phyloP scores from a whole-genome alignment of 2,329 filamentous ascomycete species.

The Leptoxyphium fumago region DNA sequence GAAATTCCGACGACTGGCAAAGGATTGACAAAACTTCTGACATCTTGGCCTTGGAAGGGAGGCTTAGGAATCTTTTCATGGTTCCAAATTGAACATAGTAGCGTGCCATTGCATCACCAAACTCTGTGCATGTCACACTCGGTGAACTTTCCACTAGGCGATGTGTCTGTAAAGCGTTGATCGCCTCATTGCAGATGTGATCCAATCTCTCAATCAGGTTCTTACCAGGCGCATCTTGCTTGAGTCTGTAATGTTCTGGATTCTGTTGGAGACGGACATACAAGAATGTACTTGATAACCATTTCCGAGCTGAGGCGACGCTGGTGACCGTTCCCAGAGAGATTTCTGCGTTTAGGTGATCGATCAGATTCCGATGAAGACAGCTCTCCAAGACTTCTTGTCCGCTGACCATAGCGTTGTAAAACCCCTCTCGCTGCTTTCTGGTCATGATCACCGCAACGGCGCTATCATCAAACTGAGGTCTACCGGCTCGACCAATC shows the following conservation, averaged over 20 bases:
- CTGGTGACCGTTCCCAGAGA: slow-evolving; percentile 58
- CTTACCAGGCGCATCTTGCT: slow-evolving; percentile 33
- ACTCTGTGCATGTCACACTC: slow-evolving; percentile 49
- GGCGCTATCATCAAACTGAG: slow-evolving; percentile 66
- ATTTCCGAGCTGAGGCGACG: slow-evolving; percentile 50
- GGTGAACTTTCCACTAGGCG: slow-evolving; percentile 36
- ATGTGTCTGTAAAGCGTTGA: slow-evolving; percentile 47
- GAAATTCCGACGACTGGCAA: slow-evolving; percentile 57
- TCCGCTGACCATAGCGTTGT: slow-evolving; percentile 60
- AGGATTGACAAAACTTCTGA: slow-evolving; percentile 54
- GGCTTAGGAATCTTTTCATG: slow-evolving; percentile 54
- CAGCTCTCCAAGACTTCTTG: slow-evolving; percentile 62
- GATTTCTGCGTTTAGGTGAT: slow-evolving; percentile 75
- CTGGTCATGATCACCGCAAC: slow-evolving; percentile 68
- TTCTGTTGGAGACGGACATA: slow-evolving; percentile 60
- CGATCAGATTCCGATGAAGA: slow-evolving; percentile 63
- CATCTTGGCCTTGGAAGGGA: slow-evolving; percentile 45
- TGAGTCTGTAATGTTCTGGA: slow-evolving; percentile 53
- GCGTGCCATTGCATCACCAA: slow-evolving; percentile 66
- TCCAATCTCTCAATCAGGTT: slow-evolving; percentile 51
- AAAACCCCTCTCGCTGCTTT: slow-evolving; percentile 46
- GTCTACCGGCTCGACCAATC: slow-evolving; percentile 69
- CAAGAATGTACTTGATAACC: slow-evolving; percentile 66
- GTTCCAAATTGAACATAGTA: slow-evolving; percentile 71
- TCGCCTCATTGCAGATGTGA: slow-evolving; percentile 54